phyloP scores from a whole-genome alignment of 345 rosid genomes.

The Citrus glauca region DNA sequence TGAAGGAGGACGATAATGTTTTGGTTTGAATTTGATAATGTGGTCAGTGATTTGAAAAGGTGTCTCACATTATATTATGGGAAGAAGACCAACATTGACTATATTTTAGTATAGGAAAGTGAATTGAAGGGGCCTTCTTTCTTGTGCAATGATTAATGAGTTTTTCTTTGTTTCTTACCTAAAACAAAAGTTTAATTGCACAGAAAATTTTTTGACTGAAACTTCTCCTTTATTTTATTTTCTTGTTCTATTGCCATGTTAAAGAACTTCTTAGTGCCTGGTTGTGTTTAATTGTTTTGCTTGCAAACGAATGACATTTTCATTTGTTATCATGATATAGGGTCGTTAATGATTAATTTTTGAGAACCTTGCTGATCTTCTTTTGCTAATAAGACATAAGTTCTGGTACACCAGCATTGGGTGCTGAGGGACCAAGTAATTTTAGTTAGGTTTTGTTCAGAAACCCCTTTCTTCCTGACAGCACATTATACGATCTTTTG shows the following conservation, averaged over 20 bases:
- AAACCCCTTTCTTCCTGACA: background rate
- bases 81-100: too few relatives aligned
- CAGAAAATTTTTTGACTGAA: background rate
- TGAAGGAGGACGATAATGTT: background rate
- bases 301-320: background rate
- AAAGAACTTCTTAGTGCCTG: background rate
- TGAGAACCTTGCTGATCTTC: background rate
- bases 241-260: background rate
- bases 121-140: background rate
- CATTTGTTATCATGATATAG: background rate
- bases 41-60: background rate
- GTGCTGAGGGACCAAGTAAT: background rate
- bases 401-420: constrained; percentile 5
- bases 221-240: background rate
- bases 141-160: background rate
- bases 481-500: background rate
- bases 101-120: background rate
- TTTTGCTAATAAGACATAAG: background rate
- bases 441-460: background rate
- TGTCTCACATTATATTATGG: background rate
- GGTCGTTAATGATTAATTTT: background rate
- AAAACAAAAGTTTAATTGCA: background rate
- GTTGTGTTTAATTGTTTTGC: background rate
- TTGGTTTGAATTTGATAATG: background rate
- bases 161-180: background rate